phyloP scores from a whole-genome alignment of 805 yeast species.

The Candida ovalis region DNA sequence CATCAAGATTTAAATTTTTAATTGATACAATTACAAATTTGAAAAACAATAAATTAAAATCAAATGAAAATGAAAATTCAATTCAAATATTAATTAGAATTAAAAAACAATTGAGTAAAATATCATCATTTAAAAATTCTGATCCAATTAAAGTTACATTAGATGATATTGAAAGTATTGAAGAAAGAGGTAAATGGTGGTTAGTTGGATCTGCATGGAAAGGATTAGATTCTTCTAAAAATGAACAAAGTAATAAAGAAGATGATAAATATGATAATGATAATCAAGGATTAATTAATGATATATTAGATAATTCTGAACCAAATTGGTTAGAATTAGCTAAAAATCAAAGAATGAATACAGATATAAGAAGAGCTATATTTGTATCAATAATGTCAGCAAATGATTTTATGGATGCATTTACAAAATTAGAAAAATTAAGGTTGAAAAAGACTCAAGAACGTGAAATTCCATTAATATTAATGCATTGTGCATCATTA shows the following conservation, averaged over 20 bases:
- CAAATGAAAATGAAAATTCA: constrained; percentile 46
- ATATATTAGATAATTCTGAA: constrained; percentile 61
- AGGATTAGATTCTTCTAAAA: constrained; percentile 42
- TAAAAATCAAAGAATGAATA: constrained; percentile 84
- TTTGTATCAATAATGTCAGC: constrained; percentile 95
- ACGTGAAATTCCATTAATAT: constrained; percentile 79
- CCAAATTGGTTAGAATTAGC: constrained; percentile 92
- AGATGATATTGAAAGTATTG: constrained; percentile 74
- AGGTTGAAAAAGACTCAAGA: constrained; percentile 75
- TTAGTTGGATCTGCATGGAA: constrained; percentile 97
- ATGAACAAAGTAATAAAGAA: constrained; percentile 8
- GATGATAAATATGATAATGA: constrained; percentile 25
- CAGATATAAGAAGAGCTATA: constrained; percentile 90
- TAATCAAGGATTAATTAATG: constrained; percentile 48
- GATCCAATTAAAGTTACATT: constrained; percentile 85
- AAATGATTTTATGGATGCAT: constrained; percentile 85
- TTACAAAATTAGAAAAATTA: constrained; percentile 74
- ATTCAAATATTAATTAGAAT: constrained; percentile 52
- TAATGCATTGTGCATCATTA: constrained; percentile 80
- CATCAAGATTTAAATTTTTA: constrained; percentile 72
- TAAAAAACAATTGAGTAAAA: constrained; percentile 58
- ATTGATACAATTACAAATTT: constrained; percentile 81
- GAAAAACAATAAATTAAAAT: constrained; percentile 77
- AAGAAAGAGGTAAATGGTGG: constrained; percentile 97
- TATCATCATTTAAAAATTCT: constrained; percentile 40